Evolutionary conservation across 805 yeast genomes (phyloP), one percentile per base, ranked within the genome.

Genomic region (Candida pseudofarinosa): DNA sequence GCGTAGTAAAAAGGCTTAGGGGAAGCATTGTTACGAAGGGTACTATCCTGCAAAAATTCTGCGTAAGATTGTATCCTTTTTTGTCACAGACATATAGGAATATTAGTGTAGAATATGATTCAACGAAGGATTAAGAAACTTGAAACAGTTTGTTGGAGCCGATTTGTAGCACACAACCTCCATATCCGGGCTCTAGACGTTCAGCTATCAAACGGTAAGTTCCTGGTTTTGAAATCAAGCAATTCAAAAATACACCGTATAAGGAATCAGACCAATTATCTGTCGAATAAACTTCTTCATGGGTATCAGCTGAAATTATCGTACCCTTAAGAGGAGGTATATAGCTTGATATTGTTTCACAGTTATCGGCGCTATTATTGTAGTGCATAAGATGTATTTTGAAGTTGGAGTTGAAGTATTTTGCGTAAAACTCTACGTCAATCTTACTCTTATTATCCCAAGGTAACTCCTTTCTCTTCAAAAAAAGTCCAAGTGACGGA

Each of bases 291-390:
- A 73, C 47, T 0, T 75, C 67, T 33, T 48, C 41, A 3, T 55
- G 50, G 10, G 55, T 54, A 14, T 47, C 47, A 4, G 50, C 51
- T 35, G 61, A 53, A 50, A 74, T 74, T 6, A 76, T 46, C 10
- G 77, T 71, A 0, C 69, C 80, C 38, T 80, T 50, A 3, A 75
- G 56, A 16, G 64, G 65, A 7, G 81, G 80, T 34, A 77, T 59
- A 46, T 76, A 76, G n/a, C 50, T 52, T 4, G 59, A 46, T 3
- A 44, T 31, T 13, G 45, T 33, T 34, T 47, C 53, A 20, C 45
- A 44, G 19, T 49, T 18, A 13, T 26, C 15, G 32, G 47, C 45
- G 3, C 15, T 41, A 20, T 33, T 39, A 28, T 45, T 46, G 7
- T 53, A 56, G 43, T 58, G 58, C 30, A 48, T 48, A 2, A 69